Percentiles rank a stretch among this genome's conserved stretches.
Conservation (phyloP, 1,284 basidiomycete genomes). For the Leccinum solheimii region DNA sequence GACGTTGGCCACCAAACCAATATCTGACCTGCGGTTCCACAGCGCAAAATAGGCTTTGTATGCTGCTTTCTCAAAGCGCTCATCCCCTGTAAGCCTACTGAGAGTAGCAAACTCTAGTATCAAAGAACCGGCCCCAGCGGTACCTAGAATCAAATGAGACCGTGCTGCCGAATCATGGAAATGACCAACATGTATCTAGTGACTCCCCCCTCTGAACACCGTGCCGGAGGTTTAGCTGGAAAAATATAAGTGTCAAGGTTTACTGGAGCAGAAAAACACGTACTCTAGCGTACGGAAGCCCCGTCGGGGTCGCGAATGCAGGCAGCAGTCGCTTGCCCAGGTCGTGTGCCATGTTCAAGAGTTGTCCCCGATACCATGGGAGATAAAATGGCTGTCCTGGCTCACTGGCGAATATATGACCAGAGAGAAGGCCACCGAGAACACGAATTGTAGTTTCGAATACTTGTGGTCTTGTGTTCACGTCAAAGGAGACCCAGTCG, state of each 20-base stretch:
- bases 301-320: constrained; percentile 86
- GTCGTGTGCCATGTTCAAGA: constrained; percentile 80
- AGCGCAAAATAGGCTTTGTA: constrained; percentile 87
- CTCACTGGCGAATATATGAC: constrained; percentile 76
- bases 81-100: constrained; percentile 84
- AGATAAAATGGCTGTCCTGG: constrained; percentile 66
- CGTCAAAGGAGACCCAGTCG: constrained; percentile 79
- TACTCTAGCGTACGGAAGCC: constrained; percentile 87
- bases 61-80: constrained; percentile 82
- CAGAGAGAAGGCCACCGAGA: constrained; percentile 85
- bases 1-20: constrained; percentile 85
- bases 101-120: constrained; percentile 92
- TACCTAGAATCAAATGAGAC: constrained; percentile 50
- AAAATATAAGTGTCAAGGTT: constrained; percentile 2
- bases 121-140: constrained; percentile 89
- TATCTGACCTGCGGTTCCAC: constrained; percentile 85
- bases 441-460: constrained; percentile 91
- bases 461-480: constrained; percentile 88
- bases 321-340: constrained; percentile 82
- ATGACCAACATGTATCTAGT: constrained; percentile 72
- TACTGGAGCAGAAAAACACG: constrained; percentile 13
- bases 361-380: constrained; percentile 74
- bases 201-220: constrained; percentile 70
- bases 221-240: constrained; percentile 72
- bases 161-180: neutral